Evolutionary conservation across 2,329 filamentous ascomycete species (phyloP), one percentile per base, ranked within the genome.

Genomic region (Pseudogymnoascus sp.): DNA sequence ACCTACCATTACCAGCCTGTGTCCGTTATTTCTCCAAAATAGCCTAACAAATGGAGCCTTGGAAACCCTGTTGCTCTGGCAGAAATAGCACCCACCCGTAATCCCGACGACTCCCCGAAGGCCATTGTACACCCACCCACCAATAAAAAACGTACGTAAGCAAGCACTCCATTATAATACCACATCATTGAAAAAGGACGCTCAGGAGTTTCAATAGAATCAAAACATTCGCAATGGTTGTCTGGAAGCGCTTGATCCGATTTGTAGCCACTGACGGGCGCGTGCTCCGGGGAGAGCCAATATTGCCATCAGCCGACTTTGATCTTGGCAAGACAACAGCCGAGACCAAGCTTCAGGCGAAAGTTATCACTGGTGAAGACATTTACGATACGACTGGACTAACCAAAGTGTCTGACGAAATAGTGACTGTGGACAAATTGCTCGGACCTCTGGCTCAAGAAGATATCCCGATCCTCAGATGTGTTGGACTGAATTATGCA

Each of bases 401-500:
- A 7, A 84, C 82, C 0, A 73, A 71, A 15, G 78, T 85, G 1
- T 83, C 82, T 0, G 79, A 84, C 21, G 80, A 85, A 67, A 71
- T 81, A 9, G 82, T 79, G 1, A 78, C 76, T 0, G 83, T 87
- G 6, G 80, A 83, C 68, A 75, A 73, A 61, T 70, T 86, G 0
- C 75, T 87, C 0, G 80, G 82, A 0, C 83, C 83, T 0, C 70
- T 87, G 33, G 75, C 78, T 0, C 72, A 71, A 9, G 71, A 73
- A 2, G 81, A 85, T 60, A 80, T 86, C 0, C 80, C 82, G 0
- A 83, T 85, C 56, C 68, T 87, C 3, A 73, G 83, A 23, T 87
- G 84, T 66, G 79, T 86, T 11, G 84, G 84, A 0, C 69, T 87
- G 29, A 86, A 87, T 68, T 86, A 86, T 67, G 78, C 78, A 40